These are phyloP conservation scores for Sporisorium exsertum DNA, from an alignment of 1,284 basidiomycete species.

Conservation along the genomic window DNA sequence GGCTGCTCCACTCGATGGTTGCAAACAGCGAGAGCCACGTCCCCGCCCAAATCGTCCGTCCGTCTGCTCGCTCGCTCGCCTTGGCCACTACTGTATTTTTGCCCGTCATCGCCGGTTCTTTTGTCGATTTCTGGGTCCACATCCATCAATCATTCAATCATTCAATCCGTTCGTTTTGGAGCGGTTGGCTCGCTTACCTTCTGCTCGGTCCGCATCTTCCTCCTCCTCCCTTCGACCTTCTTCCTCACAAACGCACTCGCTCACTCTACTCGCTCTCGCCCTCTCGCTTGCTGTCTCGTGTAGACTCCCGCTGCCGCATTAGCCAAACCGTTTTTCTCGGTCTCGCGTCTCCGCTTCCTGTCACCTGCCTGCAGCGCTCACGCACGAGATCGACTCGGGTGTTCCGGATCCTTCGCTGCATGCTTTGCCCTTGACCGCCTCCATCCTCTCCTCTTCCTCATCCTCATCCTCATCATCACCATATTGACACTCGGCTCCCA, in stretches of 20 bases:
- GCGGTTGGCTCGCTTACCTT: slow-evolving; percentile 13
- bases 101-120: neutral
- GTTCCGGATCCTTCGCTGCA: slow-evolving; percentile 35
- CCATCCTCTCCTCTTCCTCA: neutral
- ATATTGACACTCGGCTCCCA: neutral
- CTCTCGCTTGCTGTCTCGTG: neutral
- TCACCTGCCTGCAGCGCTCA: too few species aligned
- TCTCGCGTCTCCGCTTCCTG: slow-evolving; percentile 1
- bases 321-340: neutral
- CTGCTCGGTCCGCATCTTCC: slow-evolving; percentile 33
- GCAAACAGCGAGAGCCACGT: neutral
- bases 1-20: slow-evolving; percentile 3
- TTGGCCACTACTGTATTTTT: too few species aligned
- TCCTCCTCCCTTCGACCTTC: neutral
- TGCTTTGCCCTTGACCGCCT: neutral
- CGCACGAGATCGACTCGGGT: slow-evolving; percentile 12
- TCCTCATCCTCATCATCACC: neutral
- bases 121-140: slow-evolving; percentile 4
- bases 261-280: neutral
- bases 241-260: neutral
- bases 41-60: neutral
- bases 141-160: neutral
- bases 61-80: neutral
- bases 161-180: neutral
- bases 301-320: neutral